phyloP scores from a whole-genome alignment of 495 filamentous ascomycete species.

The Aspergillus coremiiformis region DNA sequence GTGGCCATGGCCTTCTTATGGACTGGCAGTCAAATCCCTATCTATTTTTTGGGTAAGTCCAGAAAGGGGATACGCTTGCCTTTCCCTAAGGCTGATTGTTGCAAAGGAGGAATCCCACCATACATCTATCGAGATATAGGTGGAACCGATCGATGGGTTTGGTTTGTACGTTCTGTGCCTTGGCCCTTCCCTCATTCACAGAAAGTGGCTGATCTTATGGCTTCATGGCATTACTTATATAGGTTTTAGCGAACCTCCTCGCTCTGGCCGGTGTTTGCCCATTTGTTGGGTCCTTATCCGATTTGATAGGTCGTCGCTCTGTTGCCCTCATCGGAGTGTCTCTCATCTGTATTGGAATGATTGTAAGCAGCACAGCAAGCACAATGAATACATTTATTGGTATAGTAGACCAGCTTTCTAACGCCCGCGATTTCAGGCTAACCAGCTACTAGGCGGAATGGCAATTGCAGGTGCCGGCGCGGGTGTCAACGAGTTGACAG shows the following conservation, averaged over 20 bases:
- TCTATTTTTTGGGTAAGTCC: constrained; percentile 51
- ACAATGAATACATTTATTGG: constrained; percentile 65
- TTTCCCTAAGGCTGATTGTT: background rate
- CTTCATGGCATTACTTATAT: background rate
- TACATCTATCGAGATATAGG: constrained; percentile 61
- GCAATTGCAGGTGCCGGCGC: constrained; percentile 55
- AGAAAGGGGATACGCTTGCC: background rate
- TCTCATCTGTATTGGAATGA: constrained; percentile 59
- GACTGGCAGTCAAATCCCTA: constrained; percentile 58
- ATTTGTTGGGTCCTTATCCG: constrained; percentile 65
- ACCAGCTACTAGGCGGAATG: constrained; percentile 47
- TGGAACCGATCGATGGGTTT: constrained; percentile 60
- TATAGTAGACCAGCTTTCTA: constrained; percentile 22
- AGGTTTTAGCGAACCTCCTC: constrained; percentile 58
- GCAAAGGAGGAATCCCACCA: constrained; percentile 49
- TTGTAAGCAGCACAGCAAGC: constrained; percentile 55
- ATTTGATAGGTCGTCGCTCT: constrained; percentile 60
- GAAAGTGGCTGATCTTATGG: background rate
- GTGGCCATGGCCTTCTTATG: constrained; percentile 59
- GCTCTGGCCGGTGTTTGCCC: constrained; percentile 61
- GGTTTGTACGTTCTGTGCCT: constrained; percentile 46
- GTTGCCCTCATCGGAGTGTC: constrained; percentile 54
- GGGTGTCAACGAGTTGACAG: constrained; percentile 59
- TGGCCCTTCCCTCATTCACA: background rate
- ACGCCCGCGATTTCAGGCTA: constrained; percentile 17